These are phyloP conservation scores for Beta lomatogona DNA, from an alignment of 179 eudicot genomes.

Conservation along the genomic window DNA sequence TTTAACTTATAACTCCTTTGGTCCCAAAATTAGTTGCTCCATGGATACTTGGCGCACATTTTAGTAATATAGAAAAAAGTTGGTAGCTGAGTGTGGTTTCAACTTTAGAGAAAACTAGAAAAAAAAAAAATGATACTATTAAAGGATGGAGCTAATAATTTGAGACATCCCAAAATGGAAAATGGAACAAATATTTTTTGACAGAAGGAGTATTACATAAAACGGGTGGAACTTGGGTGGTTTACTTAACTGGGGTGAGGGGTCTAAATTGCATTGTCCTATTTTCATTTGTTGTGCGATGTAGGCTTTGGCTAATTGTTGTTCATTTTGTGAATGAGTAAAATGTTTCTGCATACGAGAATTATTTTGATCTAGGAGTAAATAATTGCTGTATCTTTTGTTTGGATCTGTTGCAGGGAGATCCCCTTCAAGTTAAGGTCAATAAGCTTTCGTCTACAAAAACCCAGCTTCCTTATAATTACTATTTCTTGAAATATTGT, in stretches of 20 bases:
- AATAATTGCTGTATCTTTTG: constrained; percentile 16
- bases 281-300: background rate
- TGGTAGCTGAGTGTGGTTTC: too few relatives aligned
- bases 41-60: too few relatives aligned
- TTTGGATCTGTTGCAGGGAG: constrained; percentile 48
- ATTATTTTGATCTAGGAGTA: background rate
- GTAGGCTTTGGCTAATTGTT: background rate
- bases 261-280: background rate
- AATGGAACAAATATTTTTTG: too few relatives aligned
- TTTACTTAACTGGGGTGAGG: constrained; percentile 21
- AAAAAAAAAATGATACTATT: too few relatives aligned
- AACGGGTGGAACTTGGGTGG: too few relatives aligned
- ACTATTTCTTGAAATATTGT: constrained; percentile 62
- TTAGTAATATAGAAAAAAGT: background rate
- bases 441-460: constrained; percentile 65
- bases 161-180: too few relatives aligned
- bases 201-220: too few relatives aligned
- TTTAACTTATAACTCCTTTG: background rate
- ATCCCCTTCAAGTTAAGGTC: constrained; percentile 66
- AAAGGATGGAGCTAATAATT: too few relatives aligned
- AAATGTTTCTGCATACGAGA: background rate
- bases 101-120: too few relatives aligned
- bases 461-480: constrained; percentile 60
- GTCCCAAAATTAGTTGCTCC: too few relatives aligned
- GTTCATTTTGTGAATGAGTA: background rate